These are phyloP conservation scores for Ceratocystis albifundus DNA, from an alignment of 2,329 filamentous ascomycete species.

Conservation along the genomic window DNA sequence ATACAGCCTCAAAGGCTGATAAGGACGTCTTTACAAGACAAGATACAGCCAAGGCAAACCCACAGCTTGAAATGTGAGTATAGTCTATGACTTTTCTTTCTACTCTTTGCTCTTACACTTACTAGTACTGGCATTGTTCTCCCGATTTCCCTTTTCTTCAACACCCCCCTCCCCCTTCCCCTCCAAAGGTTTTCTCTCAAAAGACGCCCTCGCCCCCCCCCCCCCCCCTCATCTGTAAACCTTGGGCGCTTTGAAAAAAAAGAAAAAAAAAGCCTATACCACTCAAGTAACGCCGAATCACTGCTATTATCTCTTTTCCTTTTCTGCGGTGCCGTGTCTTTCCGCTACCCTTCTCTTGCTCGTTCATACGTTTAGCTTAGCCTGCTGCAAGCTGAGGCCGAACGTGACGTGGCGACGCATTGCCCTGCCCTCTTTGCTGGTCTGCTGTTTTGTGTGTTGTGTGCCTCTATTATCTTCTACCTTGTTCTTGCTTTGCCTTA, in stretches of 20 bases:
- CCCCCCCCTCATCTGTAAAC: background rate
- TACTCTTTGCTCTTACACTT: background rate
- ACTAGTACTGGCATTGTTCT: background rate
- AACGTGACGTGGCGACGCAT: conserved; percentile 22
- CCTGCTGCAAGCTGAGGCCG: conserved; percentile 1
- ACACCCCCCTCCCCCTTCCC: too few relatives aligned
- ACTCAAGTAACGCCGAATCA: conserved; percentile 5
- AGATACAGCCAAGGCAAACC: background rate
- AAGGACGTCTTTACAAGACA: background rate
- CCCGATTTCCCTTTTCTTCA: background rate
- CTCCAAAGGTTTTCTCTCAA: background rate
- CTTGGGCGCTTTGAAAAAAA: conserved; percentile 8
- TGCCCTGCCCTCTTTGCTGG: conserved; percentile 15
- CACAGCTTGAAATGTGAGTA: conserved; percentile 11
- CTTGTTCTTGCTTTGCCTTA: background rate
- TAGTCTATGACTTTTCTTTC: background rate
- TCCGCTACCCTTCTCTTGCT: conserved; percentile 9
- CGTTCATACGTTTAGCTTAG: conserved; percentile 3
- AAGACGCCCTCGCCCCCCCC: background rate
- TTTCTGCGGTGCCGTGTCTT: conserved; percentile 11
- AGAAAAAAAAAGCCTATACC: conserved; percentile 12
- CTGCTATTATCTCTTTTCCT: background rate
- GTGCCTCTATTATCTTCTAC: background rate
- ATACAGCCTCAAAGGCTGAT: conserved; percentile 10
- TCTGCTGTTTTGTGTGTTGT: conserved; percentile 14